phyloP scores from a whole-genome alignment of 2,329 filamentous ascomycete genomes.

The Pseudogymnoascus sp. region DNA sequence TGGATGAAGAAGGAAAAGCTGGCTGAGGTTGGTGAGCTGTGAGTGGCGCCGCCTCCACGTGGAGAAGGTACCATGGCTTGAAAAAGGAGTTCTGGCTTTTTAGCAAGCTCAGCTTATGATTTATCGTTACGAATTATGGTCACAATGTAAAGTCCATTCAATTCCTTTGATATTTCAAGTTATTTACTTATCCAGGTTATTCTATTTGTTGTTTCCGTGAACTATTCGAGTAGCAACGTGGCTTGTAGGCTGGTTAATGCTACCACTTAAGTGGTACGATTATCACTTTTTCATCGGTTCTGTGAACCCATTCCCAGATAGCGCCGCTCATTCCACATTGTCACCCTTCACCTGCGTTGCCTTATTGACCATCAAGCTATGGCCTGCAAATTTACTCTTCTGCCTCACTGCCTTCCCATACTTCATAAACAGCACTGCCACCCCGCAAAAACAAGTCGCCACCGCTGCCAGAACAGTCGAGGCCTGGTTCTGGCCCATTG shows the following conservation, averaged over 20 bases:
- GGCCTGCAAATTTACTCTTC: conserved; percentile 32
- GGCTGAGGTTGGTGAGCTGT: neutral
- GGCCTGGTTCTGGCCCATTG: conserved; percentile 33
- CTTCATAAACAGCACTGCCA: conserved; percentile 32
- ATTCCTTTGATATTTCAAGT: neutral
- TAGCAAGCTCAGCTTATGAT: neutral
- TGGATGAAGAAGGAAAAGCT: conserved; percentile 24
- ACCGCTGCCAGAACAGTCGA: conserved; percentile 34
- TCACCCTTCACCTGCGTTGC: conserved; percentile 3
- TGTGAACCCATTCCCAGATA: neutral
- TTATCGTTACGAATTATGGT: neutral
- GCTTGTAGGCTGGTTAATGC: neutral
- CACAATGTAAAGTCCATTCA: neutral
- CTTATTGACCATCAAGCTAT: conserved; percentile 17
- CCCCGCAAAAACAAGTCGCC: conserved; percentile 35
- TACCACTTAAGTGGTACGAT: neutral
- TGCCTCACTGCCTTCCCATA: conserved; percentile 32
- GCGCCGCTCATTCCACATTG: neutral
- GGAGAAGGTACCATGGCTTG: neutral
- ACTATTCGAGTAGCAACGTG: neutral
- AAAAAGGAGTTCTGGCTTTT: neutral
- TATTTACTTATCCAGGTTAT: neutral
- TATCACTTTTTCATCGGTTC: neutral
- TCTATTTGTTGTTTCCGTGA: neutral
- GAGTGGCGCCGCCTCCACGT: too few relatives aligned